Percentiles rank a stretch among this genome's conserved stretches.
Evolutionary conservation across 2,329 filamentous ascomycete species (phyloP).

Genomic region (Leptodontidium sp.): DNA sequence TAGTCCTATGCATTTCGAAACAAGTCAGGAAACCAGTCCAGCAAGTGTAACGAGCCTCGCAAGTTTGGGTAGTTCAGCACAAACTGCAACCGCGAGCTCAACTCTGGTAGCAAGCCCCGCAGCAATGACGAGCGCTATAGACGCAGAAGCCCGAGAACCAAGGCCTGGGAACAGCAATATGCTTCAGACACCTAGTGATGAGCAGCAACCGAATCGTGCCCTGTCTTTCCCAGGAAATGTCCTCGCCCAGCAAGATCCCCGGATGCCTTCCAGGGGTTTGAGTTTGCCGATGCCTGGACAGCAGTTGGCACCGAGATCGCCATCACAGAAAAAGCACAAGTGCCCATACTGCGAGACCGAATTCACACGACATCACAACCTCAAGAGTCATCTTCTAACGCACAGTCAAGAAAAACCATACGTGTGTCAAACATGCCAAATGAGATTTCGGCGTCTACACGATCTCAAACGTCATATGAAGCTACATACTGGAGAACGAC

Average conservation of each 20-base stretch:
- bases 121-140: slow-evolving; percentile 39
- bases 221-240: slow-evolving; percentile 46
- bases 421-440: slow-evolving; percentile 90
- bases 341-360: slow-evolving; percentile 97
- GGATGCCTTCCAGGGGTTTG: slow-evolving; percentile 56
- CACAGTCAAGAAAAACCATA: slow-evolving; percentile 99
- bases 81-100: slow-evolving; percentile 46
- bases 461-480: slow-evolving; percentile 97
- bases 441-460: slow-evolving; percentile 90
- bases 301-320: slow-evolving; percentile 67
- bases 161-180: slow-evolving; percentile 33
- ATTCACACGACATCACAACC: slow-evolving; percentile 95
- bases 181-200: slow-evolving; percentile 39
- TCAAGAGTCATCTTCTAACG: slow-evolving; percentile 96
- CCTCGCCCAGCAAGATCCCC: slow-evolving; percentile 39
- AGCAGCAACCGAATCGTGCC: slow-evolving; percentile 41
- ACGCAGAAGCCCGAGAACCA: slow-evolving; percentile 39
- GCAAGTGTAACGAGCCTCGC: slow-evolving; percentile 46
- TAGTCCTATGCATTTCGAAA: slow-evolving; percentile 42
- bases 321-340: slow-evolving; percentile 88
- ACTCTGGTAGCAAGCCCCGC: slow-evolving; percentile 45
- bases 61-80: slow-evolving; percentile 45
- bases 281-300: slow-evolving; percentile 63
- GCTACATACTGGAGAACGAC: slow-evolving; percentile 94
- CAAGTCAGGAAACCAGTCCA: slow-evolving; percentile 44